Conservation (phyloP, 2,329 filamentous ascomycete species). For the Cordyceps militaris region DNA sequence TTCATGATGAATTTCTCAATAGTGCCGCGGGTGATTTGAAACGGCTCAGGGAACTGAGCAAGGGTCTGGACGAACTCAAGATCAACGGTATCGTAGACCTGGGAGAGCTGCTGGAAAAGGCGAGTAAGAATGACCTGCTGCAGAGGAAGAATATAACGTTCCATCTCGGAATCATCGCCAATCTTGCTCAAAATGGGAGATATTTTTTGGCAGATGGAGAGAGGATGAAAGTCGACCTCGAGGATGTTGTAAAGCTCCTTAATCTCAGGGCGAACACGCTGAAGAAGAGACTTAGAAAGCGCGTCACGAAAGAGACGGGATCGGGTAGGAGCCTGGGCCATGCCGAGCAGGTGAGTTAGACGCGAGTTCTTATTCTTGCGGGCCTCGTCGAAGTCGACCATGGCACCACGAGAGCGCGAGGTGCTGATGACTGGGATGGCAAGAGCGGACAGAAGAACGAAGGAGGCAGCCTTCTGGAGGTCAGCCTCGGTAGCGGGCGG, state of each 20-base stretch:
- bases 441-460: slow-evolving; percentile 87
- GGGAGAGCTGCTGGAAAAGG: slow-evolving; percentile 96
- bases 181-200: slow-evolving; percentile 93
- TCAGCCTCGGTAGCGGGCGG: slow-evolving; percentile 83
- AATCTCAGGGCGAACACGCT: slow-evolving; percentile 89
- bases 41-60: slow-evolving; percentile 92
- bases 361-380: slow-evolving; percentile 99
- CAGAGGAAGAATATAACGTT: slow-evolving; percentile 89
- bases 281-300: slow-evolving; percentile 86
- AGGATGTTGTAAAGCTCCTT: slow-evolving; percentile 97
- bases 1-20: slow-evolving; percentile 99
- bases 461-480: slow-evolving; percentile 89
- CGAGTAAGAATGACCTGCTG: slow-evolving; percentile 98
- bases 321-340: slow-evolving; percentile 83
- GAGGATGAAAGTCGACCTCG: slow-evolving; percentile 96
- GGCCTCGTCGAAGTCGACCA: slow-evolving; percentile 94
- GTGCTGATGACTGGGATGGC: slow-evolving; percentile 99
- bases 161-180: slow-evolving; percentile 88
- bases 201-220: slow-evolving; percentile 99
- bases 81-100: slow-evolving; percentile 98
- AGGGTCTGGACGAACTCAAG: slow-evolving; percentile 88
- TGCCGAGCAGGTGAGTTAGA: slow-evolving; percentile 90
- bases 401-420: slow-evolving; percentile 85
- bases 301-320: slow-evolving; percentile 91
- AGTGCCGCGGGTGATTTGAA: slow-evolving; percentile 81